A percentile compares a stretch with the other conserved stretches of the same genome.
Evolutionary conservation across 805 yeast genomes (phyloP).

Genomic region (Blastobotrys parvus): DNA sequence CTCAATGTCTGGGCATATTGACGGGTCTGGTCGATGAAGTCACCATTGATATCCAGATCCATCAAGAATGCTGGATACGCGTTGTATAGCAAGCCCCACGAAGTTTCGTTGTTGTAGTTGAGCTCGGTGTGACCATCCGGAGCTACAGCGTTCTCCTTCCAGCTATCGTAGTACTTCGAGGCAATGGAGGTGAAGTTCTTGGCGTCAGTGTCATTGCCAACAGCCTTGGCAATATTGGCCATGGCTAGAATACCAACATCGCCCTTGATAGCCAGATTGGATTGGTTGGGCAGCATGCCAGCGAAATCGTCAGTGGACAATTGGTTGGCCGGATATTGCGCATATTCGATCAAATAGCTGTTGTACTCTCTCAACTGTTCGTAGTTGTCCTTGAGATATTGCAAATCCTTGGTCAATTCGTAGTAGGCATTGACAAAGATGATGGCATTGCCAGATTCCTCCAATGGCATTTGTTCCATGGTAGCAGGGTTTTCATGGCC

Average conservation of each 20-base stretch:
- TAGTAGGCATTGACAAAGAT: slow-evolving; percentile 1
- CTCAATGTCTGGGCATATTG: not conserved
- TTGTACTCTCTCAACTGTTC: not conserved
- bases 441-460: slow-evolving; percentile 1
- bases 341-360: not conserved
- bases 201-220: not conserved
- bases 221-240: not conserved
- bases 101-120: not conserved
- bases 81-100: slow-evolving; percentile 1
- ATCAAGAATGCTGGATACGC: not conserved
- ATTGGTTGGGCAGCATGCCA: slow-evolving; percentile 1
- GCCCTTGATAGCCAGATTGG: slow-evolving; percentile 1
- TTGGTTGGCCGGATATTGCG: not conserved
- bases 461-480: not conserved
- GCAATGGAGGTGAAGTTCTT: not conserved
- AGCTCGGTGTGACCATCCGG: not conserved
- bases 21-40: not conserved
- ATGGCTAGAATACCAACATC: not conserved
- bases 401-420: not conserved
- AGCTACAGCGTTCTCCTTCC: not conserved
- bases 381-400: not conserved
- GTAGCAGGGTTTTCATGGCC: slow-evolving; percentile 1
- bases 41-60: not conserved
- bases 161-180: not conserved
- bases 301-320: slow-evolving; percentile 3